Evolutionary conservation across 2,329 filamentous ascomycete genomes (phyloP), one percentile per base, ranked within the genome.

Genomic region (Akanthomyces lecanii): DNA sequence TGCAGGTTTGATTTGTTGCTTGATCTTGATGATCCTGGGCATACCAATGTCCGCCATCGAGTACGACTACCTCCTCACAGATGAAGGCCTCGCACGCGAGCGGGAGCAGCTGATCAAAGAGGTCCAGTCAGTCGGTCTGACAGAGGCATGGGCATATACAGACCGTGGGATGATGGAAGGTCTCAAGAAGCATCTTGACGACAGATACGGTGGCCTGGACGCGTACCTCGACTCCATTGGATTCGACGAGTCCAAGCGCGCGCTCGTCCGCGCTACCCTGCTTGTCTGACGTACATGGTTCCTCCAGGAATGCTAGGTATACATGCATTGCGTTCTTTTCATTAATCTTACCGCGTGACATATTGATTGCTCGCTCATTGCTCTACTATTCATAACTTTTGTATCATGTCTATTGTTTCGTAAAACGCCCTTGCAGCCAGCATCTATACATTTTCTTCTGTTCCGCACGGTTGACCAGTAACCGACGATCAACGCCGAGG

Each of bases 381-480:
- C 61, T 10, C 30, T 63, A 51, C 65, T 64, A 5, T 61, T 63
- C 18, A 63, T 55, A 28, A 33, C 12, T 57, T 59, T 64, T 50
- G 18, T 28, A 40, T 62, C 33, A n/a, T 64, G 63, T 76, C 72
- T 79, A 82, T 78, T 80, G 82, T 78, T 93, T 94, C 70, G 82
- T 85, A 74, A 95, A 96, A 4, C 87, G 85, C 36, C 90, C 91
- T 76, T 96, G 91, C 74, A 96, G 85, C 92, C 95, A 99, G 79
- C 94, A 98, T 65, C 95, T 87, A 76, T 98, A 98, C 95, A 99
- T 99, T 78, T 98, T 99, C 55, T 97, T 81, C 77, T 92, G 89
- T 71, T 89, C 85, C 61, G 93, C 91, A 67, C 95, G 86, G 74
- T 99, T 99, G 62, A 99, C 92, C 62, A 99, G 82, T 79, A 99